These are phyloP conservation scores for Tremella fuciformis DNA, from an alignment of 768 basidiomycete species.

Conservation along the genomic window DNA sequence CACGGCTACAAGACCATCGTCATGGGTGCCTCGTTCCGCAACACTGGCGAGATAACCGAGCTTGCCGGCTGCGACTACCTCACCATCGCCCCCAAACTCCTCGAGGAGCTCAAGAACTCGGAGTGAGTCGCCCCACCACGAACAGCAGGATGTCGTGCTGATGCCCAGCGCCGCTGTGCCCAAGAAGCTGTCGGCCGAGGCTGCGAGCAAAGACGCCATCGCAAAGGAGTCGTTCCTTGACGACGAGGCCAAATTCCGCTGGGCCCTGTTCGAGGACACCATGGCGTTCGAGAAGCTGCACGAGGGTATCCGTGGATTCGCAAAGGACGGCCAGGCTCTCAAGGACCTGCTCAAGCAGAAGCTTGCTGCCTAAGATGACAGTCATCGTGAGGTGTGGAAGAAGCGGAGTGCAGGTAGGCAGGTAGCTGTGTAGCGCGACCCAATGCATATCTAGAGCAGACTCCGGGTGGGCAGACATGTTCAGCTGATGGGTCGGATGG, in stretches of 20 bases:
- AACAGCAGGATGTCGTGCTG: background rate
- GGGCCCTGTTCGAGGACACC: slow-evolving; percentile 82
- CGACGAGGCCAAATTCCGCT: slow-evolving; percentile 94
- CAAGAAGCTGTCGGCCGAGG: slow-evolving; percentile 71
- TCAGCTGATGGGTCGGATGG: no score
- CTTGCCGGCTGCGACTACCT: slow-evolving; percentile 97
- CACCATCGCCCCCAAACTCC: slow-evolving; percentile 84
- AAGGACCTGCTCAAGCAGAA: slow-evolving; percentile 71
- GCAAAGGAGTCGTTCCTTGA: slow-evolving; percentile 80
- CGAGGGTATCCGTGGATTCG: slow-evolving; percentile 98
- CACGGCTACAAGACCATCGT: slow-evolving; percentile 98
- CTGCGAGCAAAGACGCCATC: slow-evolving; percentile 58
- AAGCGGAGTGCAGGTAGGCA: background rate
- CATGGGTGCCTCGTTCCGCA: slow-evolving; percentile 99
- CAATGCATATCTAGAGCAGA: no score
- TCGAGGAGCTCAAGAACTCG: slow-evolving; percentile 78
- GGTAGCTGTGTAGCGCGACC: no score
- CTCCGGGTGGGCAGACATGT: no score
- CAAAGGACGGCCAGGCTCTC: slow-evolving; percentile 77
- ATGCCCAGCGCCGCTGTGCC: slow-evolving; percentile 63
- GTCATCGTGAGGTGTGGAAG: background rate
- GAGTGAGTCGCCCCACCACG: slow-evolving; percentile 20
- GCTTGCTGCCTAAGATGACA: slow-evolving; percentile 34
- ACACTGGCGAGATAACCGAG: slow-evolving; percentile 86
- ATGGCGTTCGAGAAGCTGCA: slow-evolving; percentile 99